Percentiles rank a stretch among this genome's conserved stretches.
Conservation (phyloP, 768 basidiomycete genomes). For the Leccinum boreale region DNA sequence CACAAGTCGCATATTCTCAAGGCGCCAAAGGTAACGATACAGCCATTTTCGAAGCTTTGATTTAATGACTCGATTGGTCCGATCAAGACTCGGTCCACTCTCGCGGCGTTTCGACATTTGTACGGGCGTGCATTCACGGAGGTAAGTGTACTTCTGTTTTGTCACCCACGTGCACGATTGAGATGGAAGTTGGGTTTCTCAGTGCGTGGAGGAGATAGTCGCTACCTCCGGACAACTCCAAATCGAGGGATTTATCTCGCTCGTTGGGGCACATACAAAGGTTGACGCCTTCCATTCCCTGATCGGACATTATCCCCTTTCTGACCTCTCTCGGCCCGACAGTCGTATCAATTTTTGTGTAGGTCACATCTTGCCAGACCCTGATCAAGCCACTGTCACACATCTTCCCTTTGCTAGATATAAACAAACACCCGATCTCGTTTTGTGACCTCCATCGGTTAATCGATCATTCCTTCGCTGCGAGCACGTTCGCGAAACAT, state of each 20-base stretch:
- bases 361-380: slow-evolving; percentile 23
- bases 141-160: slow-evolving; percentile 39
- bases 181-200: slow-evolving; percentile 17
- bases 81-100: slow-evolving; percentile 57
- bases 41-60: slow-evolving; percentile 10
- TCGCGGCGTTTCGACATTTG: slow-evolving; percentile 68
- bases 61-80: slow-evolving; percentile 18
- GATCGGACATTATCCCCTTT: slow-evolving; percentile 16
- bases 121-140: slow-evolving; percentile 71
- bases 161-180: not conserved
- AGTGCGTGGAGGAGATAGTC: slow-evolving; percentile 71
- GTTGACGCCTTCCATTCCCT: slow-evolving; percentile 35
- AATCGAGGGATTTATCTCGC: slow-evolving; percentile 81
- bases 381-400: not conserved
- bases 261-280: slow-evolving; percentile 72
- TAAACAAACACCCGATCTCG: slow-evolving; percentile 73
- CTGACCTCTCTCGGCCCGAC: slow-evolving; percentile 21
- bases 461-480: slow-evolving; percentile 63
- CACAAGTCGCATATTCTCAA: slow-evolving; percentile 48
- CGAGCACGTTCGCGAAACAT: slow-evolving; percentile 72
- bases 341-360: slow-evolving; percentile 92
- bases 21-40: slow-evolving; percentile 59
- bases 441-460: slow-evolving; percentile 62
- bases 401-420: slow-evolving; percentile 44
- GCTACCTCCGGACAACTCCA: slow-evolving; percentile 46